A percentile compares a stretch with the other conserved stretches of the same genome.
phyloP scores from a whole-genome alignment of 2,329 filamentous ascomycete genomes.

The Colletotrichum siamense region DNA sequence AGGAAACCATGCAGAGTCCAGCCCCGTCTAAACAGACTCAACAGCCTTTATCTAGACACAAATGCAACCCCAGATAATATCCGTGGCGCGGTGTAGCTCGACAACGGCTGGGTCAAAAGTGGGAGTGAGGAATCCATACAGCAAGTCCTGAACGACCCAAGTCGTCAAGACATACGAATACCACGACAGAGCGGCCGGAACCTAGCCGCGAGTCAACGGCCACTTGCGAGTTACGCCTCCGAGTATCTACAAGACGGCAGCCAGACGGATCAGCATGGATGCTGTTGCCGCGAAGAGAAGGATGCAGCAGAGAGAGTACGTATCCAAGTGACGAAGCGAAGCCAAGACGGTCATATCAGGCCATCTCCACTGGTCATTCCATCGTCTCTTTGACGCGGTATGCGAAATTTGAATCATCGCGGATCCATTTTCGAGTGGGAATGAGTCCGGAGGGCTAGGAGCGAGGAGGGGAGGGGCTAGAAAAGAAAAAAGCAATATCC shows the following conservation, averaged over 20 bases:
- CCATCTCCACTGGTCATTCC: constrained; percentile 1
- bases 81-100: background rate
- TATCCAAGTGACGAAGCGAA: background rate
- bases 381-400: background rate
- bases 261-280: background rate
- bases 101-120: too few species aligned
- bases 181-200: background rate
- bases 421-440: constrained; percentile 6
- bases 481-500: background rate
- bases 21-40: background rate
- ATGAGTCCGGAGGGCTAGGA: background rate
- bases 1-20: background rate
- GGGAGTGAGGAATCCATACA: background rate
- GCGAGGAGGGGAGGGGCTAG: background rate
- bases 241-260: background rate
- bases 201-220: background rate
- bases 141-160: background rate
- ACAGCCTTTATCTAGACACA: background rate
- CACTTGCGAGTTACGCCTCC: background rate
- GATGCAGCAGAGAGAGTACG: background rate
- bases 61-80: background rate
- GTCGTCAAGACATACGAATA: background rate
- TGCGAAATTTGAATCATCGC: background rate
- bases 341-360: background rate
- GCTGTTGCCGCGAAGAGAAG: background rate